These are phyloP conservation scores for Nitzschia putrida DNA, from an alignment of 108 stramenopile genomes.

Conservation along the genomic window DNA sequence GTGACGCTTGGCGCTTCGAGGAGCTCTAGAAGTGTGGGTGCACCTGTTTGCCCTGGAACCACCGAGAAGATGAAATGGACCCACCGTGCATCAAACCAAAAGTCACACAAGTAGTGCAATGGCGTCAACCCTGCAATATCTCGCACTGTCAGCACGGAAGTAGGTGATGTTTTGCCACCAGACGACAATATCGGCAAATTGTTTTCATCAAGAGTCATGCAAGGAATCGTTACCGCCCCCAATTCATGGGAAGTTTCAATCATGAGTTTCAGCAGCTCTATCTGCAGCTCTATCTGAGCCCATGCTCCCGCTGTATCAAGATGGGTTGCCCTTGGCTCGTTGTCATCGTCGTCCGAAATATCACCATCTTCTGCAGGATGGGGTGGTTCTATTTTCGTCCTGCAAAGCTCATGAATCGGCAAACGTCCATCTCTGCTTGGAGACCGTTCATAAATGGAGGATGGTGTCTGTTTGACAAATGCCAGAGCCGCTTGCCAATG, in stretches of 20 bases:
- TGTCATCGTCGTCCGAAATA: constrained; percentile 34
- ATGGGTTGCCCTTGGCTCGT: constrained; percentile 4
- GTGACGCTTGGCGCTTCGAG: constrained; percentile 22
- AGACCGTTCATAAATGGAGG: not conserved
- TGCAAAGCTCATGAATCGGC: constrained; percentile 39
- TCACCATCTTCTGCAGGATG: constrained; percentile 5
- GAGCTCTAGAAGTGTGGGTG: constrained; percentile 1
- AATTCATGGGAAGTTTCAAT: constrained; percentile 29
- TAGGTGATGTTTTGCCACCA: not conserved
- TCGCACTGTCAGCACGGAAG: constrained; percentile 33
- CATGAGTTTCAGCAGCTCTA: constrained; percentile 21
- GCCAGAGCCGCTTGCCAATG: not conserved
- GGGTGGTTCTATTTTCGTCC: not conserved
- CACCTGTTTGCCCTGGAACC: constrained; percentile 15
- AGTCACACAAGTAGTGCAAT: constrained; percentile 36
- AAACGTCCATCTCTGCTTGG: constrained; percentile 4
- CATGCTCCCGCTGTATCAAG: not conserved
- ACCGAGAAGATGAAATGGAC: constrained; percentile 23
- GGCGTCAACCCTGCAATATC: constrained; percentile 31
- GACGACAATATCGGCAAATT: not conserved
- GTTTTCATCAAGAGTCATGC: not conserved
- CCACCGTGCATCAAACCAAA: constrained; percentile 21
- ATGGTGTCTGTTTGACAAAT: not conserved
- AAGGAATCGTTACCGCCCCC: constrained; percentile 12
- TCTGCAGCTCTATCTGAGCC: constrained; percentile 7